Base-by-base conservation (phyloP, 2,329 filamentous ascomycete genomes). In the Alternaria hordeiaustralica region DNA sequence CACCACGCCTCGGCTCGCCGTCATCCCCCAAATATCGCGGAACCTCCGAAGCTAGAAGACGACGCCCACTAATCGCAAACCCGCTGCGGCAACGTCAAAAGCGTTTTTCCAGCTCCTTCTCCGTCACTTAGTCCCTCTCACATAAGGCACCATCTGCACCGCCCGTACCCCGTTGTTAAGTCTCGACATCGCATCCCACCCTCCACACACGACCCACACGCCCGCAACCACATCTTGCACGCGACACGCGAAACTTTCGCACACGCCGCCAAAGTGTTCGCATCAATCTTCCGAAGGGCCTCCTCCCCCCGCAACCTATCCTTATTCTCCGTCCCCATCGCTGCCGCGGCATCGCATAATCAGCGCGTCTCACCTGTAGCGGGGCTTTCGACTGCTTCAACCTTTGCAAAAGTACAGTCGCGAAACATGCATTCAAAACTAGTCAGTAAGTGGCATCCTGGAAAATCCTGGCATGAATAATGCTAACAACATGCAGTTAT, bases 391-490 rank as follows among this genome's bases (percentile, higher is more conserved):
- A 80, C 80, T 74, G 76, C 80, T 78, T 80, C 79, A 46, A 73
- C 61, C 59, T 61, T 71, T 53, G 58, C 69, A 60, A 73, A 74
- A 64, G 69, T 70, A 72, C 70, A 77, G 62, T 81, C 78, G 63
- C 81, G 85, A 78, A 93, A 87, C 79, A 97, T 97, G 91, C 96
- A 98, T 83, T 92, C 88, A 84, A 96, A 95, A 83, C 90, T 97
- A 76, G 92, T 97, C 79, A 93, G 90, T 92, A 87, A 79, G 89
- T 91, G 55, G 58, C 45, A 12, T 53, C 30, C 50, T 26, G 23
- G n/a, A 63, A 26, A 20, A 11, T 20, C 30, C 8, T 55, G 23
- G 25, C 12, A 43, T 20, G 54, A 64, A 53, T 45, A 60, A 9
- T 60, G 65, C 75, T 80, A 76, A 80, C 69, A 59, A 15, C 6